phyloP scores from a whole-genome alignment of 208 protist species.

The Trypanosoma avium region DNA sequence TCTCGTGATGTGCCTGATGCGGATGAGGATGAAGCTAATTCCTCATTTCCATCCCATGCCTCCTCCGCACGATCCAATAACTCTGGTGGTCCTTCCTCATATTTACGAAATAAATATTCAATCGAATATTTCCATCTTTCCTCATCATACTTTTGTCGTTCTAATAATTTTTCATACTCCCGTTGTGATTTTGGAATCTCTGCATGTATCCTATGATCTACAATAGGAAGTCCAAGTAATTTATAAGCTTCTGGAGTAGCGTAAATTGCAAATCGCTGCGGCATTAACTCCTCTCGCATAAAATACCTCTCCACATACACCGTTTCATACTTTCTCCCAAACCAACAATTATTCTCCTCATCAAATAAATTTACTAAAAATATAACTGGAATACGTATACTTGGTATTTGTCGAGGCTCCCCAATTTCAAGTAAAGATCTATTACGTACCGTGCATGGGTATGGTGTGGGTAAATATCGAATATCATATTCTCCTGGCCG shows the following conservation, averaged over 20 bases:
- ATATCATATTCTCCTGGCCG: slow-evolving; percentile 85
- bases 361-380: slow-evolving; percentile 86
- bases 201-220: slow-evolving; percentile 75
- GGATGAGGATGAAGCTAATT: slow-evolving; percentile 25
- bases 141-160: slow-evolving; percentile 87
- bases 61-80: slow-evolving; percentile 70
- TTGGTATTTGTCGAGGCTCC: slow-evolving; percentile 74
- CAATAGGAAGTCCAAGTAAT: slow-evolving; percentile 76
- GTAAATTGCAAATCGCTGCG: slow-evolving; percentile 88
- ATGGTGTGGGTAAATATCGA: slow-evolving; percentile 74
- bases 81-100: slow-evolving; percentile 80
- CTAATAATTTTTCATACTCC: slow-evolving; percentile 81
- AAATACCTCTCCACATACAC: slow-evolving; percentile 73
- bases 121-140: slow-evolving; percentile 90
- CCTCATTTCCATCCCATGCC: slow-evolving; percentile 72
- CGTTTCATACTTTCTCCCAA: slow-evolving; percentile 81
- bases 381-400: slow-evolving; percentile 78
- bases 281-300: slow-evolving; percentile 78
- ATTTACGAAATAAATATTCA: slow-evolving; percentile 88
- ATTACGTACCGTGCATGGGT: slow-evolving; percentile 74
- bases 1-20: slow-evolving; percentile 35
- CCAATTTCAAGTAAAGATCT: slow-evolving; percentile 82
- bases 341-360: slow-evolving; percentile 59
- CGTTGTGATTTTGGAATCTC: slow-evolving; percentile 79
- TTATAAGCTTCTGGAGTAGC: slow-evolving; percentile 83